phyloP scores from a whole-genome alignment of 306 rosid species.

The Begonia fuchsioides region DNA sequence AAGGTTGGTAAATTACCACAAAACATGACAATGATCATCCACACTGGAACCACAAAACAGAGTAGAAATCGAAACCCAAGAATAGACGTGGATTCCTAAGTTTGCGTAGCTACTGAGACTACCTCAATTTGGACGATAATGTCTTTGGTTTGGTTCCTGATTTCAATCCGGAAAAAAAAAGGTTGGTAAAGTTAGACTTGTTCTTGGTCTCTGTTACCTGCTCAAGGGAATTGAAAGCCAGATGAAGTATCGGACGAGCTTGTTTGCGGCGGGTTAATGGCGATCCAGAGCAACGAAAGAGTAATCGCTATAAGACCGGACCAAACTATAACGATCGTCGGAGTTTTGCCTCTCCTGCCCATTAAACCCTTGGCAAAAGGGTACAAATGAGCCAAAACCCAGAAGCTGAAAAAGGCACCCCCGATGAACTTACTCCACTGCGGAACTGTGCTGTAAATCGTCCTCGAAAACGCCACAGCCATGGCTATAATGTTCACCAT shows the following conservation, averaged over 20 bases:
- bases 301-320: constrained; percentile 44
- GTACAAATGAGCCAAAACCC: constrained; percentile 46
- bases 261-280: constrained; percentile 21
- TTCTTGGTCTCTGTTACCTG: background rate
- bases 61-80: too few relatives aligned
- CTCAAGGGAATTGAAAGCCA: constrained; percentile 24
- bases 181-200: too few relatives aligned
- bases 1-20: too few relatives aligned
- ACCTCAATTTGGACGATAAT: too few relatives aligned
- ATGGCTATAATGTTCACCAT: constrained; percentile 31
- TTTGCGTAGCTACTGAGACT: too few relatives aligned
- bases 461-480: constrained; percentile 28
- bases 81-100: too few relatives aligned
- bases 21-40: too few relatives aligned
- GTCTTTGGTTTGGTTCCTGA: background rate
- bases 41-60: too few relatives aligned
- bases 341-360: constrained; percentile 44
- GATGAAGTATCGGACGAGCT: background rate
- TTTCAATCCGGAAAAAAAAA: too few relatives aligned
- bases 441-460: constrained; percentile 20
- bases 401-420: constrained; percentile 36
- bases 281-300: constrained; percentile 38
- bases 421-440: constrained; percentile 36
- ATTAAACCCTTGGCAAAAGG: constrained; percentile 46
- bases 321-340: constrained; percentile 44